Evolutionary conservation across 345 rosid species (phyloP).

Genomic region (Brassica incana): DNA sequence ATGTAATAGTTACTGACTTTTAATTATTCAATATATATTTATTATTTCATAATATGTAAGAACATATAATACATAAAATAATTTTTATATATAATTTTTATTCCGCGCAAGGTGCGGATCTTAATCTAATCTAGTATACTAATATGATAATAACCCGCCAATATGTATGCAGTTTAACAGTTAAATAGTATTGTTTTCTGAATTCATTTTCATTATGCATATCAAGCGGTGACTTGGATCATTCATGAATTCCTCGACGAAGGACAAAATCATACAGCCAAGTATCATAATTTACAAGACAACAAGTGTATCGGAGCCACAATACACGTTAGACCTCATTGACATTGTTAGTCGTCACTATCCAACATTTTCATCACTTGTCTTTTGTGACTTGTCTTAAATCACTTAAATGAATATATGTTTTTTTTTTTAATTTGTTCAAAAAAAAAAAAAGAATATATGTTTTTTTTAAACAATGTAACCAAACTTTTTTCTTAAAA

Average conservation of each 20-base stretch:
- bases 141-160: not conserved
- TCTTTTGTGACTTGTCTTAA: conserved; percentile 6
- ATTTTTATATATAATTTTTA: no score
- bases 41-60: no score
- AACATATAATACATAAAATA: no score
- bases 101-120: no score
- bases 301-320: conserved; percentile 30
- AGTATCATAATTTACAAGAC: conserved; percentile 32
- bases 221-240: conserved; percentile 6
- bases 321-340: conserved; percentile 30
- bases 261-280: conserved; percentile 17
- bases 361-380: not conserved
- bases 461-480: not conserved
- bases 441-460: not conserved
- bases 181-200: not conserved
- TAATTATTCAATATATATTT: no score
- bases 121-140: no score
- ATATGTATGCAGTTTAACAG: not conserved
- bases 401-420: not conserved
- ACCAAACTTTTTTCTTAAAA: not conserved
- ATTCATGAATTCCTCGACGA: not conserved
- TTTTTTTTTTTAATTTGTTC: no score
- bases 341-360: conserved; percentile 16
- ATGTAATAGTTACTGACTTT: no score
- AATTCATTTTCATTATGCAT: not conserved